phyloP scores from a whole-genome alignment of 352 stramenopile species.

The Phytophthora fragariae region DNA sequence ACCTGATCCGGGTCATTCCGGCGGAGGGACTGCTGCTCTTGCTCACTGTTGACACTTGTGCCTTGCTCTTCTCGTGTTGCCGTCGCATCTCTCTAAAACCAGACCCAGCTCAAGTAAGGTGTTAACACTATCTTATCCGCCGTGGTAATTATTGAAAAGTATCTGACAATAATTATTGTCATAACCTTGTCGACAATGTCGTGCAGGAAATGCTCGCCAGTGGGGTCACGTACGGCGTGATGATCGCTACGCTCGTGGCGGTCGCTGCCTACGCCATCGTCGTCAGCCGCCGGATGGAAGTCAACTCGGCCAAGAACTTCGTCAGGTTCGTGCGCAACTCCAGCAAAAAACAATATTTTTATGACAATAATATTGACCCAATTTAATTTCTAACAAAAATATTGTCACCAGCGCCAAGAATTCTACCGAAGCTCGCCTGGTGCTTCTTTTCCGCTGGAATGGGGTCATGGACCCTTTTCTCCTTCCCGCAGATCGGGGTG shows the following conservation, averaged over 20 bases:
- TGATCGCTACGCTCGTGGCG: slow-evolving; percentile 57
- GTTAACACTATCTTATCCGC: not conserved
- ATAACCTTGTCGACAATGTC: not conserved
- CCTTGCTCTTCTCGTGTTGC: slow-evolving; percentile 3
- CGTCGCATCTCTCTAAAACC: not conserved
- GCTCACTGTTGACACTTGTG: slow-evolving; percentile 29
- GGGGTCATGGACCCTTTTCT: slow-evolving; percentile 80
- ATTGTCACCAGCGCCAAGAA: slow-evolving; percentile 63
- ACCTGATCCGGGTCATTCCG: slow-evolving; percentile 58
- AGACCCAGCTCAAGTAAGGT: not conserved
- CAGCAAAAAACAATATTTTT: not conserved
- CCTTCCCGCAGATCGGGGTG: slow-evolving; percentile 81
- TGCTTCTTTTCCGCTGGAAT: slow-evolving; percentile 84
- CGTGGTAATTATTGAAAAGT: not conserved
- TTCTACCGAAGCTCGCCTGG: slow-evolving; percentile 70
- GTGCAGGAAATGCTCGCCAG: slow-evolving; percentile 40
- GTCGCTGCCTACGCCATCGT: slow-evolving; percentile 65
- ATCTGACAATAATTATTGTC: slow-evolving; percentile 2
- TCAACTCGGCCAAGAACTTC: slow-evolving; percentile 60
- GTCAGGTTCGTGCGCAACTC: slow-evolving; percentile 43
- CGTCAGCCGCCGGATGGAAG: slow-evolving; percentile 50
- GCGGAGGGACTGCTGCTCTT: slow-evolving; percentile 46
- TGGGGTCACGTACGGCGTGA: slow-evolving; percentile 49
- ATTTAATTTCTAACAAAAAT: not conserved
- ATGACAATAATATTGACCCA: not conserved